These are phyloP conservation scores for Verticillium dahliae DNA, from an alignment of 2,329 filamentous ascomycete species.

Conservation along the genomic window DNA sequence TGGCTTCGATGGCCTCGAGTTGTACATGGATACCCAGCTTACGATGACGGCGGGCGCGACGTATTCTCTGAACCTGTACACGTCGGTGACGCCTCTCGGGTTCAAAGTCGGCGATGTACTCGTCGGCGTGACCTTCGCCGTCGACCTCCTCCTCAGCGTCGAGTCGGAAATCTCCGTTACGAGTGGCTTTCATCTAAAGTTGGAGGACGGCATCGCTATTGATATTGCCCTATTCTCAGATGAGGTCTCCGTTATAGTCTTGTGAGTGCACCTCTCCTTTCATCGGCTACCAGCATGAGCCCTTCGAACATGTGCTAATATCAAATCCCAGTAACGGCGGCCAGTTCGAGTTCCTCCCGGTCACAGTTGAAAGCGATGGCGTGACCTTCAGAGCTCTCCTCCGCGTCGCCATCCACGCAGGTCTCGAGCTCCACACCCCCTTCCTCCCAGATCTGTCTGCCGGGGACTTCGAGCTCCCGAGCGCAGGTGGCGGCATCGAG, in stretches of 20 bases:
- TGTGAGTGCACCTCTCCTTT: slow-evolving; percentile 31
- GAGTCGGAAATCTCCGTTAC: slow-evolving; percentile 41
- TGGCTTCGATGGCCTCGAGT: slow-evolving; percentile 42
- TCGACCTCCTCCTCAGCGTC: slow-evolving; percentile 45
- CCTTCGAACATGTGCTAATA: not conserved
- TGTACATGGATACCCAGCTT: slow-evolving; percentile 42
- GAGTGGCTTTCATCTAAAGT: slow-evolving; percentile 47
- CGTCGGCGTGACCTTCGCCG: slow-evolving; percentile 38
- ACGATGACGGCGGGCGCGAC: slow-evolving; percentile 31
- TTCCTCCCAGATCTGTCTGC: slow-evolving; percentile 6
- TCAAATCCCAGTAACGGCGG: slow-evolving; percentile 36
- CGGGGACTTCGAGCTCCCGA: slow-evolving; percentile 13
- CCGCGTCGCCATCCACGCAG: slow-evolving; percentile 38
- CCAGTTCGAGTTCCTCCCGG: slow-evolving; percentile 50
- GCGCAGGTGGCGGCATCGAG: slow-evolving; percentile 36
- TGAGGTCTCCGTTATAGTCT: slow-evolving; percentile 37
- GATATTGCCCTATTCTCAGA: slow-evolving; percentile 43
- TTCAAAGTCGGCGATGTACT: slow-evolving; percentile 30
- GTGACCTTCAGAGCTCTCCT: slow-evolving; percentile 29
- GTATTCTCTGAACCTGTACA: slow-evolving; percentile 42
- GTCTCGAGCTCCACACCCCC: slow-evolving; percentile 25
- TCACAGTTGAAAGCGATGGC: slow-evolving; percentile 35
- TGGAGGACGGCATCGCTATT: slow-evolving; percentile 42
- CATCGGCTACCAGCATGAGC: no score
- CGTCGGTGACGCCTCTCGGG: slow-evolving; percentile 35